Evolutionary conservation across 2,329 filamentous ascomycete species (phyloP).

Genomic region (Waltergamsia citrina): DNA sequence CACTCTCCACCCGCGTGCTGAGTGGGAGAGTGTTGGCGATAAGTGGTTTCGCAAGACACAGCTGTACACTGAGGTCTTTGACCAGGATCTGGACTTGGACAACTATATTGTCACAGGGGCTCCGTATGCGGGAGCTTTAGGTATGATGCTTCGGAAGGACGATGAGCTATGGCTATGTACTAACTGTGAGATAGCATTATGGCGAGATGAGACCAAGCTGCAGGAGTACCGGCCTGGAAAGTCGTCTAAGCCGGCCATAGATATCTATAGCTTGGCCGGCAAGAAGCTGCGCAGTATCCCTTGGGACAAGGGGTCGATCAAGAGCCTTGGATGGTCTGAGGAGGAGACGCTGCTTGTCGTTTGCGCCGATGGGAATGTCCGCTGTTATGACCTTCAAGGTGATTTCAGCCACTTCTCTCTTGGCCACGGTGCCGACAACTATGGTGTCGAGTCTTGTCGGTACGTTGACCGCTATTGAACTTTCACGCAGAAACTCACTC

Average conservation of each 20-base stretch:
- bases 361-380: constrained; percentile 79
- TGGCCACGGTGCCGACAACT: constrained; percentile 80
- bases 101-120: constrained; percentile 89
- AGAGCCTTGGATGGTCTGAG: constrained; percentile 90
- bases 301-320: constrained; percentile 86
- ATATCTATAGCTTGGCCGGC: constrained; percentile 88
- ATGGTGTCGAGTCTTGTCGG: constrained; percentile 77
- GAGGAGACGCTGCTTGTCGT: constrained; percentile 87
- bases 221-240: constrained; percentile 66
- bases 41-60: constrained; percentile 93
- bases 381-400: constrained; percentile 86
- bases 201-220: constrained; percentile 80
- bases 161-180: constrained; percentile 55
- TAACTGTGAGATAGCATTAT: constrained; percentile 54
- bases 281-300: constrained; percentile 77
- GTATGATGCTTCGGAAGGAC: constrained; percentile 48
- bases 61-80: constrained; percentile 88
- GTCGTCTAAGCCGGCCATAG: constrained; percentile 72
- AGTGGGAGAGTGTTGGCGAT: constrained; percentile 91
- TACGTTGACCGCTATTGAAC: constrained; percentile 14
- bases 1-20: constrained; percentile 60
- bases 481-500: constrained; percentile 4
- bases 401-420: constrained; percentile 94
- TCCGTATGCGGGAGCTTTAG: constrained; percentile 85
- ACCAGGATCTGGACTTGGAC: constrained; percentile 87